These are phyloP conservation scores for Rosa persica DNA, from an alignment of 306 rosid species.

Conservation along the genomic window DNA sequence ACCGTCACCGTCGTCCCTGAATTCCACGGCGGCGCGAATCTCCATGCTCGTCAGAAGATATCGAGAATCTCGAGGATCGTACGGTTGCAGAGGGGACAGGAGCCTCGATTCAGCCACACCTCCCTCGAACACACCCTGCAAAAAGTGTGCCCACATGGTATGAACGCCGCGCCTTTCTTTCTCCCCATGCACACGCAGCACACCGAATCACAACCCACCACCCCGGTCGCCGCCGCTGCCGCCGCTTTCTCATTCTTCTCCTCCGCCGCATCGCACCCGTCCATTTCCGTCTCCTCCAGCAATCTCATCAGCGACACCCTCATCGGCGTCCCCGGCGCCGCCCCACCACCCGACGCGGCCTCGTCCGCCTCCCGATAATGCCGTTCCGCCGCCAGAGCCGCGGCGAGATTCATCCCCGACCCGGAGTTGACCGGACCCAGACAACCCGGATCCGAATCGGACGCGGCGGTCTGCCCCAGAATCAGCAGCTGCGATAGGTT, in stretches of 20 bases:
- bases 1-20: not conserved
- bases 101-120: constrained; percentile 87
- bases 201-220: constrained; percentile 55
- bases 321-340: constrained; percentile 57
- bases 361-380: constrained; percentile 52
- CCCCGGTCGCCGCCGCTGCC: not conserved
- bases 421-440: constrained; percentile 29
- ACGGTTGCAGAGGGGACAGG: constrained; percentile 95
- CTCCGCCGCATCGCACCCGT: constrained; percentile 31
- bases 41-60: constrained; percentile 45
- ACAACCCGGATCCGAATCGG: constrained; percentile 31
- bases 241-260: constrained; percentile 22
- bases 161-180: constrained; percentile 88
- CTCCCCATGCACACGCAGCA: constrained; percentile 97
- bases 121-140: constrained; percentile 98
- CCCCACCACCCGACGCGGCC: constrained; percentile 9
- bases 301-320: constrained; percentile 83
- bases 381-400: constrained; percentile 90
- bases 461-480: constrained; percentile 26
- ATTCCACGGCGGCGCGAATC: not conserved
- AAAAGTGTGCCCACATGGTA: constrained; percentile 97
- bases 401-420: constrained; percentile 85
- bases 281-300: constrained; percentile 76
- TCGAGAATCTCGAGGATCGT: constrained; percentile 86
- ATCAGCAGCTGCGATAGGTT: constrained; percentile 1